These are phyloP conservation scores for Pseudocercospora musae DNA, from an alignment of 2,329 filamentous ascomycete species.

Conservation along the genomic window DNA sequence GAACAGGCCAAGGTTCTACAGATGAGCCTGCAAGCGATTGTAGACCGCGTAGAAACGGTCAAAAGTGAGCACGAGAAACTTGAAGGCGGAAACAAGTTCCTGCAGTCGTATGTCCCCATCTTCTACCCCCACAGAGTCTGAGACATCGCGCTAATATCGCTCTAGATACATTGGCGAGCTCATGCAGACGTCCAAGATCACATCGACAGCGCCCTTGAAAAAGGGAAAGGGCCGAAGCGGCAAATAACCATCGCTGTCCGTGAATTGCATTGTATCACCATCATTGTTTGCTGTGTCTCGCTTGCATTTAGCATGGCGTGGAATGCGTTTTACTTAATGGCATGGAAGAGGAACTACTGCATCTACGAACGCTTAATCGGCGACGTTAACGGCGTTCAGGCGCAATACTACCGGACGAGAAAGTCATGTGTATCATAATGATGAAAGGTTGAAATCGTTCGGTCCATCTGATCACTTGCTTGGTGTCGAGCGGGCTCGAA, in stretches of 20 bases:
- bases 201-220: constrained; percentile 51
- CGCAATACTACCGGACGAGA: constrained; percentile 3
- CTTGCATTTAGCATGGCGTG: constrained; percentile 23
- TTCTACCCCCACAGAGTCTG: background rate
- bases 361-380: constrained; percentile 16
- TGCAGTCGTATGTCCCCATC: constrained; percentile 59
- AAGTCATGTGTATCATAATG: constrained; percentile 20
- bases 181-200: constrained; percentile 70
- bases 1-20: constrained; percentile 84
- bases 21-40: constrained; percentile 81
- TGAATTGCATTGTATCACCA: constrained; percentile 15
- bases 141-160: constrained; percentile 12
- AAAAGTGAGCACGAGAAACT: constrained; percentile 94
- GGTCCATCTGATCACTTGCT: background rate
- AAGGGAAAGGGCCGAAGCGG: constrained; percentile 39
- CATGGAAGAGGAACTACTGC: constrained; percentile 10
- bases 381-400: constrained; percentile 12
- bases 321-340: constrained; percentile 13
- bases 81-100: constrained; percentile 92
- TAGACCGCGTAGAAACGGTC: constrained; percentile 91
- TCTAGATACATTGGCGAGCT: constrained; percentile 94
- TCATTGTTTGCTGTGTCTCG: constrained; percentile 8
- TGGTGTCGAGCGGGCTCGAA: background rate
- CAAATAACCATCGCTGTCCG: constrained; percentile 14
- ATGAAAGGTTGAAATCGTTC: background rate